A percentile compares a stretch with the other conserved stretches of the same genome.
phyloP scores from a whole-genome alignment of 2,329 filamentous ascomycete genomes.

The Teratosphaeria zuluensis region DNA sequence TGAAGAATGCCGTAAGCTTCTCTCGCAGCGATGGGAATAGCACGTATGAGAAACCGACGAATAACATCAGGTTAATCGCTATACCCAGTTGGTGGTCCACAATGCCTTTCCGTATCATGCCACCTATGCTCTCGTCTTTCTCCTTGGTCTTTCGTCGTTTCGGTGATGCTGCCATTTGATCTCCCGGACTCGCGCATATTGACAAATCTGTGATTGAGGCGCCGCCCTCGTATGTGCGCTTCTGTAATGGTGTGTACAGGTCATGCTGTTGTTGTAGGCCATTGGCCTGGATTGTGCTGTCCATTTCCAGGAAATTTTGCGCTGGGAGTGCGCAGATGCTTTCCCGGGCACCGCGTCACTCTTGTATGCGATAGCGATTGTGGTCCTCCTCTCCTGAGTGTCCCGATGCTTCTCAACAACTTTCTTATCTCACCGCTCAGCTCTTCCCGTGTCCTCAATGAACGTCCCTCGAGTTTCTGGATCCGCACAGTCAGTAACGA shows the following conservation, averaged over 20 bases:
- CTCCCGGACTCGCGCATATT: constrained; percentile 6
- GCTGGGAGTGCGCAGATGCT: neutral
- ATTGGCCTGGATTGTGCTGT: neutral
- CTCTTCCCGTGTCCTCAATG: neutral
- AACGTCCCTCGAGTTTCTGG: neutral
- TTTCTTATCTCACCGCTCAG: neutral
- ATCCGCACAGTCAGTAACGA: neutral
- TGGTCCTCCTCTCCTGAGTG: neutral
- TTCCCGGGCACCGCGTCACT: neutral
- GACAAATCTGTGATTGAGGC: neutral
- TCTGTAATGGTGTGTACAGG: neutral
- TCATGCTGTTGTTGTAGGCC: neutral
- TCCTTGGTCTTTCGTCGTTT: constrained; percentile 7
- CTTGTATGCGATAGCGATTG: neutral
- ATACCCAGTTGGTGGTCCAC: constrained; percentile 47
- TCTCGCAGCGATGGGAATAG: constrained; percentile 70
- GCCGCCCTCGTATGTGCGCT: neutral
- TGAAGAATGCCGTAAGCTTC: constrained; percentile 80
- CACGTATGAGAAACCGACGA: constrained; percentile 71
- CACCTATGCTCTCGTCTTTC: constrained; percentile 20
- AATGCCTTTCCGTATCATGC: constrained; percentile 25
- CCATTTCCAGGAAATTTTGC: neutral
- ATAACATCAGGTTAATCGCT: constrained; percentile 73
- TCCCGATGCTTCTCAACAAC: neutral
- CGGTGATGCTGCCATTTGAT: constrained; percentile 1